A percentile compares a stretch with the other conserved stretches of the same genome.
phyloP scores from a whole-genome alignment of 2,329 filamentous ascomycete genomes.

The Pezicula rhizophila region DNA sequence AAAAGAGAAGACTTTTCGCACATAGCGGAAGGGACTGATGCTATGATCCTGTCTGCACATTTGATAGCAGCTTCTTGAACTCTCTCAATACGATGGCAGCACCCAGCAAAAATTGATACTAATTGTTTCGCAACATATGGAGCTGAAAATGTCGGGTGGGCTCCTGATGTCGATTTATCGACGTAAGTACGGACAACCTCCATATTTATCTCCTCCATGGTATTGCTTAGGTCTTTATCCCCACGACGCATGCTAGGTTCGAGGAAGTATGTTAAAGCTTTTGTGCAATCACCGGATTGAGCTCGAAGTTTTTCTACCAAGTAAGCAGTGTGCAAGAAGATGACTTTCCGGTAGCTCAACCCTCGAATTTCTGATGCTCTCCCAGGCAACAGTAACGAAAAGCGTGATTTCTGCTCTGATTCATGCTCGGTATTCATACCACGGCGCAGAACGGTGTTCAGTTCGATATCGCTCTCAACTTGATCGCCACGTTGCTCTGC shows the following conservation, averaged over 20 bases:
- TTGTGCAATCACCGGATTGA: slow-evolving; percentile 81
- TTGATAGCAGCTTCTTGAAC: slow-evolving; percentile 81
- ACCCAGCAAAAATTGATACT: slow-evolving; percentile 75
- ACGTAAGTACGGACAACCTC: slow-evolving; percentile 76
- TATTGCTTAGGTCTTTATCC: slow-evolving; percentile 56
- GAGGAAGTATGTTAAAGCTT: slow-evolving; percentile 86
- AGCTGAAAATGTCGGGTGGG: slow-evolving; percentile 75
- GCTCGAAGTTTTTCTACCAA: slow-evolving; percentile 85
- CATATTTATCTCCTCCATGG: slow-evolving; percentile 58
- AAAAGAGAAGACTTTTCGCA: slow-evolving; percentile 89
- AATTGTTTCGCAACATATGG: slow-evolving; percentile 87
- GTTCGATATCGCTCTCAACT: slow-evolving; percentile 90
- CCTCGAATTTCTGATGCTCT: slow-evolving; percentile 73
- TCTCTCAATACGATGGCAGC: slow-evolving; percentile 87
- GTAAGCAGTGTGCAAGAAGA: slow-evolving; percentile 87
- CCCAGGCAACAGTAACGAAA: slow-evolving; percentile 67
- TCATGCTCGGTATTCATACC: slow-evolving; percentile 78
- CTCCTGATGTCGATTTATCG: slow-evolving; percentile 64
- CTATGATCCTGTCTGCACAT: slow-evolving; percentile 81
- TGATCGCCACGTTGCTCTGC: slow-evolving; percentile 84
- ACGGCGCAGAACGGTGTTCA: slow-evolving; percentile 86
- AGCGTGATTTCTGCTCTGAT: slow-evolving; percentile 70
- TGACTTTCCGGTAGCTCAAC: slow-evolving; percentile 81
- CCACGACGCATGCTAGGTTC: slow-evolving; percentile 73
- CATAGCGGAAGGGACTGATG: slow-evolving; percentile 77